Evolutionary conservation across 2,329 filamentous ascomycete species (phyloP), one percentile per base, ranked within the genome.

Genomic region (Metarhizium guizhouense): DNA sequence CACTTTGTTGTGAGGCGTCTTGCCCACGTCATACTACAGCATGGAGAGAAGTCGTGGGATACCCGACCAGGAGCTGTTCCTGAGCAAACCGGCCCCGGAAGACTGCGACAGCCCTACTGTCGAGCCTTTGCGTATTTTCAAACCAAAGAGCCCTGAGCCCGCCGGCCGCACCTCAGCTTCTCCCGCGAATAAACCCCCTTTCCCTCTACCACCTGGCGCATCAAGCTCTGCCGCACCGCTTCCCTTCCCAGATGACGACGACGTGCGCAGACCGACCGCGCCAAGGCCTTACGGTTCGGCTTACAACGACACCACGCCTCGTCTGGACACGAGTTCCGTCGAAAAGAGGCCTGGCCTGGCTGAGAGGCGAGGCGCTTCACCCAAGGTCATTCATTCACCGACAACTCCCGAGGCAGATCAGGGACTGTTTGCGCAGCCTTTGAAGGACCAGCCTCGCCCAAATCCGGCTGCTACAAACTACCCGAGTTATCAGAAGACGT

Each of bases 41-140:
- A 81, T 79, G 72, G 74, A 78, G 62, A 74, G 77, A 59, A 75
- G 73, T 62, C 83, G 86, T 67, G 86, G 86, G 64, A 77, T 86
- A 62, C 82, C 86, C 30, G 87, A 90, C 34, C 86, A 91, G 72
- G 90, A 93, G 78, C 86, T 95, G 76, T 93, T 95, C 74, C 81
- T 95, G 72, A 81, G 72, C 68, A 79, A 76, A 52, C 79, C 78
- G n/a, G 68, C 73, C 55, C 74, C 74, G 8, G 70, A 73, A 11
- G 76, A 75, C 58, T 73, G 73, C 51, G 84, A 90, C 64, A 90
- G 88, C 64, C 88, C 90, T 56, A 89, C 88, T 18, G 82, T 95
- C 63, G 88, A 88, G 65, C 91, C 91, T 58, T 73, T 96, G 72
- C 84, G 90, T 66, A 95, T 95, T 69, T 86, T 86, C 75, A 95